These are phyloP conservation scores for Gymnopus androsaceus DNA, from an alignment of 1,284 basidiomycete species.

Conservation along the genomic window DNA sequence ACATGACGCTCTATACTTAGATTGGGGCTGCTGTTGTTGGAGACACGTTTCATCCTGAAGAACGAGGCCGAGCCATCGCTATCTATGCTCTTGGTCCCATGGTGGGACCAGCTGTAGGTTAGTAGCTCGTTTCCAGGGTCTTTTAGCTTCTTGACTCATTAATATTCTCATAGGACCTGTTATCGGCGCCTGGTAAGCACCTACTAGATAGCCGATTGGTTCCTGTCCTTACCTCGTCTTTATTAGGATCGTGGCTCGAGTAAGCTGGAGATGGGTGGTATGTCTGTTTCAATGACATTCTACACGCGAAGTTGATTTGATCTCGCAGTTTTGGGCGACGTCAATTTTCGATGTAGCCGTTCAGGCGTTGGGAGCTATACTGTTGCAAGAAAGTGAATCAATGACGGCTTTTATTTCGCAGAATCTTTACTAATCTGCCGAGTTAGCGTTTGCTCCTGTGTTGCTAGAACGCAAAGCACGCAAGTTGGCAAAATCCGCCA, in stretches of 20 bases:
- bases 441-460: constrained; percentile 53
- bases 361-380: constrained; percentile 56
- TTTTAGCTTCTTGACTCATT: too few species aligned
- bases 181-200: constrained; percentile 33
- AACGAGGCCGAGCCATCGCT: constrained; percentile 68
- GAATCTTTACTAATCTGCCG: constrained; percentile 32
- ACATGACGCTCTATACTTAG: constrained; percentile 30
- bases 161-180: constrained; percentile 50
- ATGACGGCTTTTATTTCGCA: not conserved
- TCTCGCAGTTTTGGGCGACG: constrained; percentile 60
- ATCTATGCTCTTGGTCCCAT: constrained; percentile 66
- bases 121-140: too few species aligned
- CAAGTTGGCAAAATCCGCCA: constrained; percentile 40
- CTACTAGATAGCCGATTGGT: constrained; percentile 45
- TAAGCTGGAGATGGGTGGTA: constrained; percentile 70
- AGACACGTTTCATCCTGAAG: constrained; percentile 70
- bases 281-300: constrained; percentile 20
- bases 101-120: constrained; percentile 54
- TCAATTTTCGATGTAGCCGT: constrained; percentile 52
- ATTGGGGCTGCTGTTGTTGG: constrained; percentile 69
- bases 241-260: constrained; percentile 52
- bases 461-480: constrained; percentile 63
- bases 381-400: constrained; percentile 62
- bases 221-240: not conserved
- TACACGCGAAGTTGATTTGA: not conserved